A percentile compares a stretch with the other conserved stretches of the same genome.
Evolutionary conservation across 306 rosid species (phyloP).

Genomic region (Senna siamea): DNA sequence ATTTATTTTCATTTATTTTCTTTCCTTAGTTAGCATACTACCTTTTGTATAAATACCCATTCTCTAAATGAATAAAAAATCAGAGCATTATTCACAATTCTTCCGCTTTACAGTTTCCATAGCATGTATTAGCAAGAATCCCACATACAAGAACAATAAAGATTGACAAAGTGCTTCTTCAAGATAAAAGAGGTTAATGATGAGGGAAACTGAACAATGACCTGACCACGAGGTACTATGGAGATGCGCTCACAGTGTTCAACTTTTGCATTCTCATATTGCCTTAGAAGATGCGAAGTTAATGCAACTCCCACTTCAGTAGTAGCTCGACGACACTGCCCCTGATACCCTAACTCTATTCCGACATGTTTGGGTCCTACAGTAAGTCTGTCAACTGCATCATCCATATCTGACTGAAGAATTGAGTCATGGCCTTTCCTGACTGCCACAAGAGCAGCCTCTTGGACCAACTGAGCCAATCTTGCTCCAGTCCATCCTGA

Average conservation of each 20-base stretch:
- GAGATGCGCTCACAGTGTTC: conserved; percentile 94
- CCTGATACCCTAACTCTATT: conserved; percentile 76
- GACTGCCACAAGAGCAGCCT: conserved; percentile 98
- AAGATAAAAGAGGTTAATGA: conserved; percentile 31
- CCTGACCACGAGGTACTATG: conserved; percentile 97
- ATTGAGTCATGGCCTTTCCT: conserved; percentile 82
- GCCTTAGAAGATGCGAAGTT: conserved; percentile 90
- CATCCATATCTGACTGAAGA: conserved; percentile 92
- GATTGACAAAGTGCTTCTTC: conserved; percentile 14
- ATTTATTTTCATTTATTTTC: too few relatives aligned
- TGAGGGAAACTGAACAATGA: conserved; percentile 60
- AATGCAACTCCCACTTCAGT: conserved; percentile 92
- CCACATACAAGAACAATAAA: conserved; percentile 32
- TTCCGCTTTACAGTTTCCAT: too few relatives aligned
- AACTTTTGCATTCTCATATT: conserved; percentile 76
- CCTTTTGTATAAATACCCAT: too few relatives aligned
- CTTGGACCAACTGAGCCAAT: conserved; percentile 94
- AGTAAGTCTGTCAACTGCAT: conserved; percentile 94
- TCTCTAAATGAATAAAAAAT: too few relatives aligned
- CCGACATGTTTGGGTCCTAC: conserved; percentile 90
- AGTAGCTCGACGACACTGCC: conserved; percentile 96
- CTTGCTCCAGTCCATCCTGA: conserved; percentile 97
- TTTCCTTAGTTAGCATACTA: too few relatives aligned
- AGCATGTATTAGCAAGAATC: not conserved
- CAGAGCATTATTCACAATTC: too few relatives aligned